Evolutionary conservation across 768 basidiomycete genomes (phyloP), one percentile per base, ranked within the genome.

Genomic region (Epithele typhae): DNA sequence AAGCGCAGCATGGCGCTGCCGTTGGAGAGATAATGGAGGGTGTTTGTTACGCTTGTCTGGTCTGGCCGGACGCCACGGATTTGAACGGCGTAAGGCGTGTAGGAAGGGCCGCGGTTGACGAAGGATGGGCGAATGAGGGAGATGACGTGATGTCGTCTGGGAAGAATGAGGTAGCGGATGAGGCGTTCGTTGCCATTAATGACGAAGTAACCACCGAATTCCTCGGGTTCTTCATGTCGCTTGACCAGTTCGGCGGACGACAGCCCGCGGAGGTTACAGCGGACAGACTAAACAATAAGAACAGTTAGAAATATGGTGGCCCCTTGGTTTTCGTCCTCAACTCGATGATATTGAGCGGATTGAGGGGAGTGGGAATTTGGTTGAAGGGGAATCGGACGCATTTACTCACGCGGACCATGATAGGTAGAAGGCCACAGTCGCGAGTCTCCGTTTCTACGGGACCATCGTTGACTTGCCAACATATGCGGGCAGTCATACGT

Each of bases 101-200:
- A 99, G 3, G 92, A 91, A 9, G 89, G 91, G 3, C 96, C 96
- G 51, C 96, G 89, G 54, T 90, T 92, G 43, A 80, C 66, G 65
- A 98, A 99, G 10, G 92, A 86, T 18, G 92, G 87, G 40, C 96
- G 91, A 57, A 87, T 73, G 57, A 99, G 82, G 40, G 93, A 85
- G 54, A 94, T 90, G 59, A 91, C 92, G 70, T 98, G 92, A 63
- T 98, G 92, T 43, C 96, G 80, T 22, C 96, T 86, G 11, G 94
- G 95, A 32, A 99, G 78, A 59, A 98, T 93, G 62, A 98, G 83
- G 69, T 93, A 97, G 53, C 96, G 92, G 56, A 99, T 94, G 52
- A 99, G 81, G 69, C 93, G 92, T 69, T 99, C 96, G 68, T 97
- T 98, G 52, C 96, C 96, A 65, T 99, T 99, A 66, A 99, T 83